Evolutionary conservation across 306 rosid genomes (phyloP).

Genomic region (Cyamopsis tetragonoloba): DNA sequence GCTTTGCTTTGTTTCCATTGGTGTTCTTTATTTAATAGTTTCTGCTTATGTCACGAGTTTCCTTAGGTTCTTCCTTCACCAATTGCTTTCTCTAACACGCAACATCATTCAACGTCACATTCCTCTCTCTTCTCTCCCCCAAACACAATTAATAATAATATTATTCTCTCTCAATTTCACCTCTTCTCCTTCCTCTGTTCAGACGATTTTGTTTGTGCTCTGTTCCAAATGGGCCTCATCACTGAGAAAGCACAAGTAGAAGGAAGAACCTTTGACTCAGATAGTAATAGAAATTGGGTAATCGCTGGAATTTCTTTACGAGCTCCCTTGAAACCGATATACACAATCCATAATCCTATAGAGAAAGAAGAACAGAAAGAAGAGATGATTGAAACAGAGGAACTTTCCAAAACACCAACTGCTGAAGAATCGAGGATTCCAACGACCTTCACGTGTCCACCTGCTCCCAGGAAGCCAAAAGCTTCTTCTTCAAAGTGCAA

Average conservation of each 20-base stretch:
- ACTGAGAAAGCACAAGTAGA: conserved; percentile 49
- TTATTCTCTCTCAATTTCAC: background rate
- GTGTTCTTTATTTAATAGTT: conserved; percentile 18
- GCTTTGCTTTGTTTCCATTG: background rate
- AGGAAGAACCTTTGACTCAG: conserved; percentile 37
- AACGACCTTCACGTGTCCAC: conserved; percentile 54
- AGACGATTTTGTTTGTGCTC: no score
- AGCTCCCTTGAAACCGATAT: conserved; percentile 60
- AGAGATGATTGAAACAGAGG: conserved; percentile 25
- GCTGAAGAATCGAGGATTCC: conserved; percentile 57
- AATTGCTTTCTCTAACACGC: conserved; percentile 18
- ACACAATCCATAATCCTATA: conserved; percentile 30
- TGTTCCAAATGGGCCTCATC: conserved; percentile 49
- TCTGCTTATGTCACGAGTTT: conserved; percentile 48
- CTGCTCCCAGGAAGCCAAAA: conserved; percentile 70
- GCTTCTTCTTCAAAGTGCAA: conserved; percentile 54
- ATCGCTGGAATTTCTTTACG: conserved; percentile 61
- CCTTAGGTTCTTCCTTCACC: conserved; percentile 39
- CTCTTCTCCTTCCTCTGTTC: background rate
- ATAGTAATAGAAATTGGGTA: conserved; percentile 46
- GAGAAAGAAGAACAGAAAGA: conserved; percentile 4
- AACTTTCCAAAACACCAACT: conserved; percentile 61
- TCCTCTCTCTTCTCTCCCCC: background rate
- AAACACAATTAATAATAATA: no score
- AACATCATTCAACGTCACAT: conserved; percentile 26